phyloP scores from a whole-genome alignment of 345 rosid genomes.

The Corchorus capsularis region DNA sequence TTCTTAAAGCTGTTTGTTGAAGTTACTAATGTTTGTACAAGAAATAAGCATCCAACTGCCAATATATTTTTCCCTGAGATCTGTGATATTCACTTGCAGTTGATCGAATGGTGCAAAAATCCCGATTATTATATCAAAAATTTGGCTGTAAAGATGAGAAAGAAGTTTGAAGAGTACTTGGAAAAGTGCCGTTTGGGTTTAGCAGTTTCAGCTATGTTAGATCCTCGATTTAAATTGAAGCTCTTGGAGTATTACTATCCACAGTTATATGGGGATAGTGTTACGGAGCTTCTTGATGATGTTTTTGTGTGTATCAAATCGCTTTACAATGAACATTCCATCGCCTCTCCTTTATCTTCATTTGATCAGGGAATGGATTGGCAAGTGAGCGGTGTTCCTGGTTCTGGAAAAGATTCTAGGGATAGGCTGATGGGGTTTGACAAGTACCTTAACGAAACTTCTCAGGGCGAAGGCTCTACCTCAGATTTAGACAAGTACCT shows the following conservation, averaged over 20 bases:
- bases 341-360: slow-evolving; percentile 55
- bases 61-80: slow-evolving; percentile 67
- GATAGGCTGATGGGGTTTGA: slow-evolving; percentile 71
- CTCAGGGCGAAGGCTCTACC: slow-evolving; percentile 49
- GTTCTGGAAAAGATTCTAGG: slow-evolving; percentile 35
- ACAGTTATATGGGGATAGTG: slow-evolving; percentile 52
- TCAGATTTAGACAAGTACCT: slow-evolving; percentile 77
- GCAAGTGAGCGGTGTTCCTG: slow-evolving; percentile 34
- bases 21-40: slow-evolving; percentile 48
- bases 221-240: slow-evolving; percentile 86
- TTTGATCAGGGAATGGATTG: slow-evolving; percentile 55
- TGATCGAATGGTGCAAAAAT: slow-evolving; percentile 74
- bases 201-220: slow-evolving; percentile 76
- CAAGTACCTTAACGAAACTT: slow-evolving; percentile 61
- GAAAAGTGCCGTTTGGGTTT: slow-evolving; percentile 65
- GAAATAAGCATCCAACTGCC: slow-evolving; percentile 53
- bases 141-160: slow-evolving; percentile 61
- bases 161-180: slow-evolving; percentile 70
- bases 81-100: slow-evolving; percentile 61
- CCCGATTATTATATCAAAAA: slow-evolving; percentile 58
- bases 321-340: slow-evolving; percentile 68
- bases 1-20: slow-evolving; percentile 67
- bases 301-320: slow-evolving; percentile 57
- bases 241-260: slow-evolving; percentile 76
- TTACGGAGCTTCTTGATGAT: slow-evolving; percentile 57